Base-by-base conservation (phyloP, 2,329 filamentous ascomycete species). In the Cryphonectria carpinicola region DNA sequence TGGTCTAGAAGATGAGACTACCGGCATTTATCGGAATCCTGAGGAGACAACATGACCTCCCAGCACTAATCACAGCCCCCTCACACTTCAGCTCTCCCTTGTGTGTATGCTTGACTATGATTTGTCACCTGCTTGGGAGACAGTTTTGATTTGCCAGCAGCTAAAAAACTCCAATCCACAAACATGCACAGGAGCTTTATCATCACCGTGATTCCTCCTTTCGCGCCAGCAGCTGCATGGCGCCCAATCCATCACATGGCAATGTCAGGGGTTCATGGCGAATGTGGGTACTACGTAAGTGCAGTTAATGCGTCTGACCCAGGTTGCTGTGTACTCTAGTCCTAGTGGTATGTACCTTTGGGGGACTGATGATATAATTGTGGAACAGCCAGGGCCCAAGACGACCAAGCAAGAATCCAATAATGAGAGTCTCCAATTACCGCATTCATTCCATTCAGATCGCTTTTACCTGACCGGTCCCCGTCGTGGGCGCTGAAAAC, bases 221-320 rank as follows among this genome's bases (percentile, higher is more conserved):
- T 25, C n/a, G 13, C 28, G 61, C 14, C 61, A 64, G 61, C 39
- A 46, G 22, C 39, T 35, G 28, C 35, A 49, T 56, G 49, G 64
- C 49, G 64, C 49, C 64, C 28, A 54, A 11, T 22, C 14, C 35
- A 17, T 66, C 64, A 66, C 64, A 66, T 66, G 64, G 64, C 49
- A 54, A 54, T 39, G 64, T 66, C 64, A 66, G 64, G 49, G 49
- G 64, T 39, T 39, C 32, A 32, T 54, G 22, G 32, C n/a, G 49
- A 14, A 39, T 39, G 49, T 11, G 64, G 64, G 25, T 25, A 49
- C 46, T 0, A 32, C 32, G 32, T 49, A 19, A 49, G 46, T n/a
- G 46, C 46, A 49, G 46, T 49, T 49, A 49, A 49, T 19, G 46
- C 46, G 46, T n/a, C 46, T n/a, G 46, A 22, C 6, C 46, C 46